phyloP scores from a whole-genome alignment of 345 rosid genomes.

The Hibiscus mutabilis region DNA sequence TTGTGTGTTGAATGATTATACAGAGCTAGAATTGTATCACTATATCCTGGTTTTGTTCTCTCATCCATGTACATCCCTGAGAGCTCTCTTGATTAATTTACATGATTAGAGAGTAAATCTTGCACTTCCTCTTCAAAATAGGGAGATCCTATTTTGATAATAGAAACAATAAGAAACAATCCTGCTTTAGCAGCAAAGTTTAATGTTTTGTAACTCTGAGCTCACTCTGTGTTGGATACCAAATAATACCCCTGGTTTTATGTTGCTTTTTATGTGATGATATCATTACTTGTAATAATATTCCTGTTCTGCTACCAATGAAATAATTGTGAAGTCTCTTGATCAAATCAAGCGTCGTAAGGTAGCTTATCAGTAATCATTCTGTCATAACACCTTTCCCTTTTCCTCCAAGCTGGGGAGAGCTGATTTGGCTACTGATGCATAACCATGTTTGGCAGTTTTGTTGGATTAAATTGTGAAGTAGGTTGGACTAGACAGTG shows the following conservation, averaged over 20 bases:
- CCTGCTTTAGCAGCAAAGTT: not conserved
- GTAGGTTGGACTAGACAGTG: too few relatives aligned
- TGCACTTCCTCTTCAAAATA: not conserved
- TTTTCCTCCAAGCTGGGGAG: too few relatives aligned
- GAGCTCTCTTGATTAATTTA: not conserved
- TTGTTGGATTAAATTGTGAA: too few relatives aligned
- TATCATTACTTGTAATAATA: slow-evolving; percentile 17
- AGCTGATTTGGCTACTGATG: too few relatives aligned
- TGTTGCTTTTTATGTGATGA: not conserved
- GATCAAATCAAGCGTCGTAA: too few relatives aligned
- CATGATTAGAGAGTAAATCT: not conserved
- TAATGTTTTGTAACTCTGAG: not conserved
- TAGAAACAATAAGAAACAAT: not conserved
- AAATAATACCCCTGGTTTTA: not conserved
- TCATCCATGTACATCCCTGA: slow-evolving; percentile 6
- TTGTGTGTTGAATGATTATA: not conserved
- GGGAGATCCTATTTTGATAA: not conserved
- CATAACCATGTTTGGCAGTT: too few relatives aligned
- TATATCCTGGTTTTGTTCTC: not conserved
- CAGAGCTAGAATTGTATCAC: not conserved
- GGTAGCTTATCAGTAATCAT: too few relatives aligned
- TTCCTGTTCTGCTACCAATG: not conserved
- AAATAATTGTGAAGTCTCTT: not conserved
- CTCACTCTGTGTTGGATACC: not conserved
- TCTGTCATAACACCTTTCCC: too few relatives aligned